phyloP scores from a whole-genome alignment of 208 protist genomes.

The Trypanosoma grayi region DNA sequence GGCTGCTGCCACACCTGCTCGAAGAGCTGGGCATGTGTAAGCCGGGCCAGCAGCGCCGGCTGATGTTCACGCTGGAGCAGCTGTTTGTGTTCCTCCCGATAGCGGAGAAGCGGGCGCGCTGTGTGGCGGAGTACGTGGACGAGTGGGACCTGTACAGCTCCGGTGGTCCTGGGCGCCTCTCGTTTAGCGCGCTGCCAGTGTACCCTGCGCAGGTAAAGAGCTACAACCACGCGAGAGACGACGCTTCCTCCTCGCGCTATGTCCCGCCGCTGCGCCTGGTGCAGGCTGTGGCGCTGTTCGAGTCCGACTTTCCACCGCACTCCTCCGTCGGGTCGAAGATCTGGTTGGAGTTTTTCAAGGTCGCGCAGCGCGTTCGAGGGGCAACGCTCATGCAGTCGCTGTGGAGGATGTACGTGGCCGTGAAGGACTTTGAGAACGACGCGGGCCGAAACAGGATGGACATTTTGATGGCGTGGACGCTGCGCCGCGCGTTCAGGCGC shows the following conservation, averaged over 20 bases:
- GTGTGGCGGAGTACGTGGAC: slow-evolving; percentile 61
- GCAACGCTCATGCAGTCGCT: slow-evolving; percentile 80
- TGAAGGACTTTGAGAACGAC: slow-evolving; percentile 60
- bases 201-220: slow-evolving; percentile 31
- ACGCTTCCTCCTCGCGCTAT: slow-evolving; percentile 18
- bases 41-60: slow-evolving; percentile 57
- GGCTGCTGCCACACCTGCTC: slow-evolving; percentile 70
- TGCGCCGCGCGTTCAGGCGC: slow-evolving; percentile 58
- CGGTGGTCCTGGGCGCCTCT: slow-evolving; percentile 49
- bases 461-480: slow-evolving; percentile 7
- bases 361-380: slow-evolving; percentile 61
- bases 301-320: slow-evolving; percentile 66
- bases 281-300: slow-evolving; percentile 67
- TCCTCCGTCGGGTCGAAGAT: slow-evolving; percentile 70
- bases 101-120: slow-evolving; percentile 40
- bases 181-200: slow-evolving; percentile 48
- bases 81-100: slow-evolving; percentile 69
- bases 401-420: slow-evolving; percentile 70
- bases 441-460: slow-evolving; percentile 36
- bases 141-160: slow-evolving; percentile 56
- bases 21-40: slow-evolving; percentile 74
- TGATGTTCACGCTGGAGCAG: slow-evolving; percentile 64
- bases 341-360: slow-evolving; percentile 79
- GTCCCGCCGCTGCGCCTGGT: slow-evolving; percentile 63
- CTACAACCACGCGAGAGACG: no score